Percentiles rank a stretch among this genome's conserved stretches.
Conservation (phyloP, 192 early-diverging fungal genomes). For the Linnemannia elongata region DNA sequence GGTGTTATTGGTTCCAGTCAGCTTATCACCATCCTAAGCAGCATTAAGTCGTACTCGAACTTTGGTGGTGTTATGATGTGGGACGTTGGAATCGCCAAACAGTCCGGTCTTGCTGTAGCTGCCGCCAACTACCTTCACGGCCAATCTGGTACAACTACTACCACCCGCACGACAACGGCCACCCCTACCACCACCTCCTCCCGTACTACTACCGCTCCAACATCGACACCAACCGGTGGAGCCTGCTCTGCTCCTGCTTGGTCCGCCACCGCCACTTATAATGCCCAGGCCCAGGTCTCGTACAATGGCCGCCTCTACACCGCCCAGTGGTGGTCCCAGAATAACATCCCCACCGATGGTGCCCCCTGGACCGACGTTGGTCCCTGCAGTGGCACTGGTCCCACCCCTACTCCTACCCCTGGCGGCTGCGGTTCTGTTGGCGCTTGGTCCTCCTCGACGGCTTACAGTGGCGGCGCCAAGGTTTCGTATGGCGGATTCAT, state of each 20-base stretch:
- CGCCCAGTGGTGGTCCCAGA: constrained; percentile 51
- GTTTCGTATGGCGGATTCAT: constrained; percentile 37
- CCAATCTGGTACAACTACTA: not conserved
- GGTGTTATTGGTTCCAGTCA: constrained; percentile 41
- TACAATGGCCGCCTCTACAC: constrained; percentile 58
- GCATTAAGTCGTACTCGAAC: constrained; percentile 35
- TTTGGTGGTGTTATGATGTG: constrained; percentile 79
- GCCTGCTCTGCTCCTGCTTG: constrained; percentile 49
- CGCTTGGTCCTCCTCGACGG: constrained; percentile 31
- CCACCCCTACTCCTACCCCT: constrained; percentile 16
- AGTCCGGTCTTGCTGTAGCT: constrained; percentile 17
- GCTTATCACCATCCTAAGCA: constrained; percentile 31
- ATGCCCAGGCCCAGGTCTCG: constrained; percentile 39
- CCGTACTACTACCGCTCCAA: not conserved
- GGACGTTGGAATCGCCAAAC: constrained; percentile 25
- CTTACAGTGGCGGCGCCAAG: constrained; percentile 37
- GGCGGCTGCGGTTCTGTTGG: constrained; percentile 28
- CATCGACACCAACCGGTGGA: constrained; percentile 13
- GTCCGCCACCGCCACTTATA: constrained; percentile 30
- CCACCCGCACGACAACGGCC: constrained; percentile 13
- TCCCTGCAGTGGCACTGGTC: constrained; percentile 15
- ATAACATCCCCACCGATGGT: constrained; percentile 18
- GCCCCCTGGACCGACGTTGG: constrained; percentile 32
- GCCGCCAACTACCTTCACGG: constrained; percentile 21
- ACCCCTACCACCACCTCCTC: not conserved